These are phyloP conservation scores for Heliophila coronopifolia DNA, from an alignment of 441 rosid species.

Conservation along the genomic window DNA sequence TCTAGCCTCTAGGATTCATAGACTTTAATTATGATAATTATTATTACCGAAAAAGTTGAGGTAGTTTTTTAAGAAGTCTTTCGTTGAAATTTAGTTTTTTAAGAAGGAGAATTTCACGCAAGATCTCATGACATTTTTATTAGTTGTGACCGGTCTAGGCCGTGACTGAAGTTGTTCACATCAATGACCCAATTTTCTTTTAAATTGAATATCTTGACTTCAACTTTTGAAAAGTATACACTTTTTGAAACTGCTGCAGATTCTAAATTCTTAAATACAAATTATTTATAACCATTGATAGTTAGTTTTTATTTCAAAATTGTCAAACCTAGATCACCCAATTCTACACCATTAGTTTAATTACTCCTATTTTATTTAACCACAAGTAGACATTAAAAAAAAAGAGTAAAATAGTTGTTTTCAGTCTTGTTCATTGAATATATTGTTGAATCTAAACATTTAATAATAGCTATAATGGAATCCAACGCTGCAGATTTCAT, in stretches of 20 bases:
- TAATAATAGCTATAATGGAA: slow-evolving; percentile 6
- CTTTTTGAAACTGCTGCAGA: neutral
- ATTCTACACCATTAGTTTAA: neutral
- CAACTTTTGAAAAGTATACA: too few species aligned
- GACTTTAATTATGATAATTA: too few species aligned
- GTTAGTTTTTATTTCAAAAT: too few species aligned
- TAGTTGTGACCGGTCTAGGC: slow-evolving; percentile 17
- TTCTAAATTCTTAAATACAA: neutral
- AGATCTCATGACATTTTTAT: slow-evolving; percentile 6
- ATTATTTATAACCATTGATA: neutral
- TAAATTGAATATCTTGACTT: too few species aligned
- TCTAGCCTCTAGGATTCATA: too few species aligned
- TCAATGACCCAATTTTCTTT: slow-evolving; percentile 6
- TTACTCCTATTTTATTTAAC: neutral
- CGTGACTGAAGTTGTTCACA: slow-evolving; percentile 23
- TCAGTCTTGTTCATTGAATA: slow-evolving; percentile 1
- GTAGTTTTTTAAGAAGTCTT: too few species aligned
- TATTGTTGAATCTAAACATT: neutral
- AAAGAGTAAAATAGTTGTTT: slow-evolving; percentile 1
- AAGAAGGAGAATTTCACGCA: neutral
- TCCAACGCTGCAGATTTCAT: neutral
- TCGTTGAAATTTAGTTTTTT: neutral
- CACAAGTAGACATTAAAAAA: neutral
- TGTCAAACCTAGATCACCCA: neutral
- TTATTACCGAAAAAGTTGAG: too few species aligned